Percentiles rank a stretch among this genome's conserved stretches.
phyloP scores from a whole-genome alignment of 2,329 filamentous ascomycete genomes.

The Colletotrichum sp. region DNA sequence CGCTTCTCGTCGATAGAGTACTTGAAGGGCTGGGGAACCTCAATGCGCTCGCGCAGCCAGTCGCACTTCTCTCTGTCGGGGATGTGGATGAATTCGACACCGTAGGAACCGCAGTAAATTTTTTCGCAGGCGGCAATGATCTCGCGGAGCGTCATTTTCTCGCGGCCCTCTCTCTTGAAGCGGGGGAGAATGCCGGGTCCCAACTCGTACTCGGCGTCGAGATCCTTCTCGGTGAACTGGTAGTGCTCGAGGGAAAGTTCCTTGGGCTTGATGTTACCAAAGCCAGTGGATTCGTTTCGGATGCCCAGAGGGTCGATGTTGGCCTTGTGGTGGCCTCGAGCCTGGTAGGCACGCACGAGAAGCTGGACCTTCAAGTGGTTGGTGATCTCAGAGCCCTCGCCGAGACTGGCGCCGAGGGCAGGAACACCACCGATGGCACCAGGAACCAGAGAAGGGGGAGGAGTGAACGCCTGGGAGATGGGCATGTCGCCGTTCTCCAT shows the following conservation, averaged over 20 bases:
- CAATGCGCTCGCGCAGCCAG: slow-evolving; percentile 94
- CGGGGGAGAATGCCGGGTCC: slow-evolving; percentile 94
- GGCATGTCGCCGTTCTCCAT: slow-evolving; percentile 99
- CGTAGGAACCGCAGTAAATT: slow-evolving; percentile 97
- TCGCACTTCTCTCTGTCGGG: slow-evolving; percentile 97
- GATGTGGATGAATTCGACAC: slow-evolving; percentile 98
- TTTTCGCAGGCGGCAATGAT: slow-evolving; percentile 93
- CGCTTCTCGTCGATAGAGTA: slow-evolving; percentile 99
- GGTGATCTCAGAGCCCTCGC: slow-evolving; percentile 78
- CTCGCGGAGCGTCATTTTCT: slow-evolving; percentile 96
- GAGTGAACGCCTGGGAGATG: slow-evolving; percentile 94
- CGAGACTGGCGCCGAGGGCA: slow-evolving; percentile 71
- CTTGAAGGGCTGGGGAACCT: slow-evolving; percentile 93
- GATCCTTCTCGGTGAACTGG: slow-evolving; percentile 91
- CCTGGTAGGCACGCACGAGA: slow-evolving; percentile 95
- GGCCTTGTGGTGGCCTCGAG: slow-evolving; percentile 97
- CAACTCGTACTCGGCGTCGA: slow-evolving; percentile 89
- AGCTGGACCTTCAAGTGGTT: slow-evolving; percentile 99
- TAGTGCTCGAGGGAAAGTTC: slow-evolving; percentile 95
- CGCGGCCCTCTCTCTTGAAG: slow-evolving; percentile 85
- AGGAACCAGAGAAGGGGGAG: slow-evolving; percentile 90
- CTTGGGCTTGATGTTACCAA: slow-evolving; percentile 86
- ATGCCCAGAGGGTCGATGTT: slow-evolving; percentile 97
- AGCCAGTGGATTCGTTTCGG: slow-evolving; percentile 81
- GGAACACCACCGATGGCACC: slow-evolving; percentile 80